phyloP scores from a whole-genome alignment of 768 basidiomycete species.

The Filobasidium wieringae region DNA sequence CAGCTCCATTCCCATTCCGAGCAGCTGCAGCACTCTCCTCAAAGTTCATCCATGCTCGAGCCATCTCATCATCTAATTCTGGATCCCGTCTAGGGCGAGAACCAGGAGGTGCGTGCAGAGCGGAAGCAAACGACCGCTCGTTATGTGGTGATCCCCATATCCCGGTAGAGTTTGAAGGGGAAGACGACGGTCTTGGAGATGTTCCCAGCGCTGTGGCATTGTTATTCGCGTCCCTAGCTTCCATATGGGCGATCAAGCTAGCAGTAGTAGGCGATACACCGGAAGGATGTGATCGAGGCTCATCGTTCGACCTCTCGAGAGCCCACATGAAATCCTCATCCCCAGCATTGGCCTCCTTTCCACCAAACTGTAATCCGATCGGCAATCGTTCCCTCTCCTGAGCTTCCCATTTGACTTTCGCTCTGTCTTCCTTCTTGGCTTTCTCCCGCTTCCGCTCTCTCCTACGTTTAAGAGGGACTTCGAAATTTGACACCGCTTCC shows the following conservation, averaged over 20 bases:
- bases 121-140: slow-evolving; percentile 8
- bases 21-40: slow-evolving; percentile 14
- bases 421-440: slow-evolving; percentile 73
- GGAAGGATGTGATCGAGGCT: slow-evolving; percentile 5
- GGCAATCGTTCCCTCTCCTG: slow-evolving; percentile 53
- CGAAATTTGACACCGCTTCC: slow-evolving; percentile 69
- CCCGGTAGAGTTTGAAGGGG: neutral
- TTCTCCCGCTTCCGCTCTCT: slow-evolving; percentile 65
- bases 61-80: slow-evolving; percentile 26
- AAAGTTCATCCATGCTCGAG: slow-evolving; percentile 29
- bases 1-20: neutral
- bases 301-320: slow-evolving; percentile 26
- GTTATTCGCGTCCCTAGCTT: neutral
- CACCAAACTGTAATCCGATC: slow-evolving; percentile 13
- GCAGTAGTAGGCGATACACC: neutral
- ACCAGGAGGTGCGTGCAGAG: slow-evolving; percentile 8
- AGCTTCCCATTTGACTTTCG: slow-evolving; percentile 59
- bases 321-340: slow-evolving; percentile 32
- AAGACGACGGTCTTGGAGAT: neutral
- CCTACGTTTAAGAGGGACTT: slow-evolving; percentile 65
- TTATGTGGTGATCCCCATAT: neutral
- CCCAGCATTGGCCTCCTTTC: slow-evolving; percentile 4
- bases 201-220: too few relatives aligned
- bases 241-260: neutral
- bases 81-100: slow-evolving; percentile 9